These are phyloP conservation scores for Cladophialophora exuberans DNA, from an alignment of 2,329 filamentous ascomycete genomes.

Conservation along the genomic window DNA sequence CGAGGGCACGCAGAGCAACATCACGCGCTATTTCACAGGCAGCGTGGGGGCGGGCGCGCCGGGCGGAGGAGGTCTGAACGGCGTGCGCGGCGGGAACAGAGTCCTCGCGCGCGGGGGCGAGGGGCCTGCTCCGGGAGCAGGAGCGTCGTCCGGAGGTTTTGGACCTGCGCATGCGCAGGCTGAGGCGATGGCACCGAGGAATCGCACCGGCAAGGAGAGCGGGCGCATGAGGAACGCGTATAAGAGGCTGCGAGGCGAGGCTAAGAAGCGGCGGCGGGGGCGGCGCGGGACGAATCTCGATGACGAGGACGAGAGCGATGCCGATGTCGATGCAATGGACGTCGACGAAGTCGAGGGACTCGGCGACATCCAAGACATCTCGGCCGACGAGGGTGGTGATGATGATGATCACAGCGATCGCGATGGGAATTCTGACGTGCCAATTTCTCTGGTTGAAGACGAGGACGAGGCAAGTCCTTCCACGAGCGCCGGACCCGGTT, in stretches of 20 bases:
- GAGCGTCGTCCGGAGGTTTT: too few species aligned
- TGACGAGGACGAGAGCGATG: constrained; percentile 43
- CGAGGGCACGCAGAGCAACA: constrained; percentile 94
- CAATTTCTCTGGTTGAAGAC: too few species aligned
- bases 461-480: too few species aligned
- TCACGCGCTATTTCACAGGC: constrained; percentile 88
- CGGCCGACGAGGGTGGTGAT: neutral
- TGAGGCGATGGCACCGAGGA: constrained; percentile 57
- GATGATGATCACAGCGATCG: neutral
- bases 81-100: neutral
- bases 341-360: constrained; percentile 20
- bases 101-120: constrained; percentile 22
- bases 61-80: constrained; percentile 56
- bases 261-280: constrained; percentile 38
- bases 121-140: too few species aligned
- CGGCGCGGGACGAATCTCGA: constrained; percentile 36
- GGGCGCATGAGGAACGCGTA: constrained; percentile 79
- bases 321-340: constrained; percentile 38
- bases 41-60: constrained; percentile 69
- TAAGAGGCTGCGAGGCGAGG: constrained; percentile 64
- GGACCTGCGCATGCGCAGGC: neutral
- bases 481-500: too few species aligned
- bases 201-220: constrained; percentile 64
- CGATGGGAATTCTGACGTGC: too few species aligned
- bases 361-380: constrained; percentile 25